phyloP scores from a whole-genome alignment of 2,329 filamentous ascomycete genomes.

The Botrytis tulipae region DNA sequence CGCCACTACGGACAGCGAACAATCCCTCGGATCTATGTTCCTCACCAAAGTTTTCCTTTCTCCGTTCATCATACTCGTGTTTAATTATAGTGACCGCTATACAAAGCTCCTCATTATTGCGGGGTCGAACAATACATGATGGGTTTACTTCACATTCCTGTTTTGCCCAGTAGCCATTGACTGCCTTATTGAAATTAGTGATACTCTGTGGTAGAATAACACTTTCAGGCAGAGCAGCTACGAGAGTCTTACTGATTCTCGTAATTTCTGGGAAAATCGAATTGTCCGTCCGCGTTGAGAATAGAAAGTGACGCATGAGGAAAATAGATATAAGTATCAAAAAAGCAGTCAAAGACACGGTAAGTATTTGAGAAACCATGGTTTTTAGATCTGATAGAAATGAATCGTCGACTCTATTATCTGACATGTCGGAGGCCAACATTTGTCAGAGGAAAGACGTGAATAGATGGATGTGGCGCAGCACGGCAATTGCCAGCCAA shows the following conservation, averaged over 20 bases:
- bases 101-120: slow-evolving; percentile 18
- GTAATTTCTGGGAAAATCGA: not conserved
- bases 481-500: not conserved
- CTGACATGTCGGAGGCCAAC: not conserved
- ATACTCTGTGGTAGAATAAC: not conserved
- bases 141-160: slow-evolving; percentile 20
- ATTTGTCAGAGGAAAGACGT: not conserved
- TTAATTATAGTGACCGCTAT: slow-evolving; percentile 18
- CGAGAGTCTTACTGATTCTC: not conserved
- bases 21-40: not conserved
- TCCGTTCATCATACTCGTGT: not conserved
- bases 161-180: slow-evolving; percentile 21
- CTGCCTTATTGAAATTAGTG: slow-evolving; percentile 1
- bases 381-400: not conserved
- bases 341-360: not conserved
- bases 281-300: not conserved
- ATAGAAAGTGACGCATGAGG: not conserved
- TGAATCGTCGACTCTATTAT: not conserved
- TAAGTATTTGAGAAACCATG: not conserved
- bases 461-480: not conserved
- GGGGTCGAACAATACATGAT: slow-evolving; percentile 22
- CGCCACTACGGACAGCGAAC: slow-evolving; percentile 33
- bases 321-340: not conserved
- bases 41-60: not conserved
- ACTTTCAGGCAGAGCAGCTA: not conserved